These are phyloP conservation scores for Cephaloascus fragrans DNA, from an alignment of 805 yeast genomes.

Conservation along the genomic window DNA sequence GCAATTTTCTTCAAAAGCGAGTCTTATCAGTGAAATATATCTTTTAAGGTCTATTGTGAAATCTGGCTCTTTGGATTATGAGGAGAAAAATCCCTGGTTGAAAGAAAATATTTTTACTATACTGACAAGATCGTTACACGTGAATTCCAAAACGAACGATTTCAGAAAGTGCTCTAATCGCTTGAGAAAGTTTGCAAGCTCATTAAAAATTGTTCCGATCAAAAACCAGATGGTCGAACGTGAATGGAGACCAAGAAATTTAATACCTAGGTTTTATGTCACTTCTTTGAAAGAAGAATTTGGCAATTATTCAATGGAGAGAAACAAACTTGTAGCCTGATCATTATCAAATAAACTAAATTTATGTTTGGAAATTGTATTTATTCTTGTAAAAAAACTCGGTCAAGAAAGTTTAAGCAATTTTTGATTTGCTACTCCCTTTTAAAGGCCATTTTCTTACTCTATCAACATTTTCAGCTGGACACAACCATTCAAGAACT, in stretches of 20 bases:
- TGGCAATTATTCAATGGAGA: not conserved
- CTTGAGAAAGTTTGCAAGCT: not conserved
- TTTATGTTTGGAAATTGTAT: too few species aligned
- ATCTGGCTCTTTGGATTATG: not conserved
- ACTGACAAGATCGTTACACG: too few species aligned
- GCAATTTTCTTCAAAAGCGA: conserved; percentile 18
- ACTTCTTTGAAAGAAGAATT: conserved; percentile 2
- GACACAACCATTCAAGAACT: conserved; percentile 62
- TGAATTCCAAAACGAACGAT: not conserved
- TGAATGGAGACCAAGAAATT: conserved; percentile 4
- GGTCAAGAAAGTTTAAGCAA: not conserved
- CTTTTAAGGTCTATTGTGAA: conserved; percentile 25
- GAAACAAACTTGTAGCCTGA: too few species aligned
- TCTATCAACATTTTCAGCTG: conserved; percentile 57
- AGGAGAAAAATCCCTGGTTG: not conserved
- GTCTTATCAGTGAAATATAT: conserved; percentile 33
- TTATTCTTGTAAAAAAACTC: too few species aligned
- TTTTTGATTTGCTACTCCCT: not conserved
- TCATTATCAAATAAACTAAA: too few species aligned
- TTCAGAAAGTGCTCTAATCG: not conserved
- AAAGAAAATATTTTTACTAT: not conserved
- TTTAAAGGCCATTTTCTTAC: conserved; percentile 72
- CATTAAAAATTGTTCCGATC: not conserved
- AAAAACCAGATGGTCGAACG: not conserved
- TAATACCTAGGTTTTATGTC: conserved; percentile 1